phyloP scores from a whole-genome alignment of 306 rosid genomes.

The Myrica gale region DNA sequence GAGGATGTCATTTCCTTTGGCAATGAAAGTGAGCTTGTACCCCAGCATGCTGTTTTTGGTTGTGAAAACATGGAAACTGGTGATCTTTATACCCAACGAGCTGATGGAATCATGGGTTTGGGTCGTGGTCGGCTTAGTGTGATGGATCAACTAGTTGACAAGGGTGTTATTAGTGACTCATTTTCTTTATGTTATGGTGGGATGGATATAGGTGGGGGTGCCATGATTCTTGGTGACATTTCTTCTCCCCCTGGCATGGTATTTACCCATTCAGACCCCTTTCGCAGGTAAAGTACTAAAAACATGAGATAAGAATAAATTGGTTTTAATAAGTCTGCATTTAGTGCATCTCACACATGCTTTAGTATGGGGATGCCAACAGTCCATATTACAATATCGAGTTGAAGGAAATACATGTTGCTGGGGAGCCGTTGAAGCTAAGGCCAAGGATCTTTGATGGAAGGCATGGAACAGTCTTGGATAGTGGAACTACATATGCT shows the following conservation, averaged over 20 bases:
- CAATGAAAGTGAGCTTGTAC: slow-evolving; percentile 64
- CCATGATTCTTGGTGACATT: slow-evolving; percentile 92
- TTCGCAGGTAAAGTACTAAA: slow-evolving; percentile 49
- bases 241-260: slow-evolving; percentile 77
- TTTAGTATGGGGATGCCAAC: slow-evolving; percentile 98
- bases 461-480: slow-evolving; percentile 83
- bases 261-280: slow-evolving; percentile 68
- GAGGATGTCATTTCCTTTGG: slow-evolving; percentile 85
- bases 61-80: slow-evolving; percentile 89
- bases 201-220: slow-evolving; percentile 96
- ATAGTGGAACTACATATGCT: slow-evolving; percentile 96
- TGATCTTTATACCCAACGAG: slow-evolving; percentile 77
- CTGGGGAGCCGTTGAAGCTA: slow-evolving; percentile 70
- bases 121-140: slow-evolving; percentile 88
- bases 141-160: slow-evolving; percentile 84
- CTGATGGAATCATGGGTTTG: slow-evolving; percentile 98
- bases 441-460: slow-evolving; percentile 70
- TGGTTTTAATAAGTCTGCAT: slow-evolving; percentile 54
- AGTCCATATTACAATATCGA: slow-evolving; percentile 95
- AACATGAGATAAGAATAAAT: neutral
- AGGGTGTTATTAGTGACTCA: slow-evolving; percentile 73
- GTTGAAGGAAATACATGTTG: slow-evolving; percentile 88
- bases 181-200: slow-evolving; percentile 98
- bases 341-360: slow-evolving; percentile 83
- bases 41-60: slow-evolving; percentile 85